Conservation (phyloP, 2,329 filamentous ascomycete species). For the Fusarium chaquense region DNA sequence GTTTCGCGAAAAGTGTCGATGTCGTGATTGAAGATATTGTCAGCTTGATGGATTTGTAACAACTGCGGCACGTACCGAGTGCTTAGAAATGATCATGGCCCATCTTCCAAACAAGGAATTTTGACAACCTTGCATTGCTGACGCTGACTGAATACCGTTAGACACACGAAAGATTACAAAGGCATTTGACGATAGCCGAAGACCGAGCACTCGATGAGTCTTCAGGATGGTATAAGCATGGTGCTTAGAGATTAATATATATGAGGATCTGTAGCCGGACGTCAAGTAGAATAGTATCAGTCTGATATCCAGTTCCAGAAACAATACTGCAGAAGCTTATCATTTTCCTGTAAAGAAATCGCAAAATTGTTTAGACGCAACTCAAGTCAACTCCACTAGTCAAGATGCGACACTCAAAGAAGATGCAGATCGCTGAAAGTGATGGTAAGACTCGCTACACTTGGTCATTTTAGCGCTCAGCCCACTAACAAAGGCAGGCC, state of each 20-base stretch:
- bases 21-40: slow-evolving; percentile 20
- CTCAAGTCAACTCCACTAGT: too few relatives aligned
- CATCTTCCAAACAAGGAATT: background rate
- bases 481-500: background rate
- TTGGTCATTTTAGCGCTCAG: background rate
- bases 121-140: background rate
- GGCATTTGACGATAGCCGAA: slow-evolving; percentile 24
- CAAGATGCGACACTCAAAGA: slow-evolving; percentile 33
- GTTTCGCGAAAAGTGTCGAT: background rate
- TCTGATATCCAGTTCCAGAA: background rate
- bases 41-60: slow-evolving; percentile 27
- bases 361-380: background rate
- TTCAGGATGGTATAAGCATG: background rate
- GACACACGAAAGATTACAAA: slow-evolving; percentile 25
- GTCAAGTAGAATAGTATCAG: background rate
- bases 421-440: background rate
- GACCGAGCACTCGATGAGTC: slow-evolving; percentile 14
- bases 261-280: background rate
- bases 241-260: background rate
- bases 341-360: background rate
- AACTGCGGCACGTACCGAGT: background rate
- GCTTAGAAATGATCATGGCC: slow-evolving; percentile 29
- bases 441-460: slow-evolving; percentile 12
- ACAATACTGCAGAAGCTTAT: background rate
- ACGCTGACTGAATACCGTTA: background rate